These are phyloP conservation scores for Blastocladiella emersonii DNA, from an alignment of 371 early-diverging fungal genomes.

Conservation along the genomic window DNA sequence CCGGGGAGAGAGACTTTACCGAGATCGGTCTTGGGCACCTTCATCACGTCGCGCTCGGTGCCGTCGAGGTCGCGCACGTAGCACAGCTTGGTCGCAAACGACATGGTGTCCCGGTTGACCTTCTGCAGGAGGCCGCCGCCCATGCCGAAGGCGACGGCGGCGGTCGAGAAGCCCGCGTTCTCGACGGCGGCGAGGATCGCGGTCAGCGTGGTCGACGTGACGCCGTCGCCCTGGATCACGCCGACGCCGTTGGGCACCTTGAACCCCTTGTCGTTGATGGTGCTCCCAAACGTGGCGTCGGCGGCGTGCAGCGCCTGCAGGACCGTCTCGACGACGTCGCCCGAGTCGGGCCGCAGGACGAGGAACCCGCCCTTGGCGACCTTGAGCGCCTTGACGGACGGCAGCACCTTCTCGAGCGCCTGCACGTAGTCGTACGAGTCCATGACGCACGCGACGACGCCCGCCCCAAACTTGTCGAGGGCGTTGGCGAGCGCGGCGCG, in stretches of 20 bases:
- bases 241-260: conserved; percentile 41
- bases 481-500: conserved; percentile 43
- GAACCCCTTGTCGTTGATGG: conserved; percentile 53
- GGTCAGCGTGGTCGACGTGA: conserved; percentile 30
- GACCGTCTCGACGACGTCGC: conserved; percentile 58
- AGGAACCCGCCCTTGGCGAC: conserved; percentile 52
- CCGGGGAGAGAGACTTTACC: conserved; percentile 62
- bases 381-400: conserved; percentile 35
- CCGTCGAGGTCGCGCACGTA: conserved; percentile 46
- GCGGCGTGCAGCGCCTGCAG: conserved; percentile 51
- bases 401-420: conserved; percentile 54
- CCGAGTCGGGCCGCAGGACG: conserved; percentile 69
- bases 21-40: conserved; percentile 53
- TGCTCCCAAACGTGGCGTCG: conserved; percentile 51
- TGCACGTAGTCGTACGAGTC: conserved; percentile 45
- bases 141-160: conserved; percentile 69
- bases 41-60: conserved; percentile 51
- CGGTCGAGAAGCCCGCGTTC: conserved; percentile 43
- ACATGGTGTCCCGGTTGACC: conserved; percentile 68
- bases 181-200: conserved; percentile 38
- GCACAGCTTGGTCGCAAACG: conserved; percentile 63
- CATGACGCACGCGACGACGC: conserved; percentile 69
- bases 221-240: conserved; percentile 74
- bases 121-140: conserved; percentile 60
- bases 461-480: conserved; percentile 48